Evolutionary conservation across 2,329 filamentous ascomycete species (phyloP), one percentile per base, ranked within the genome.

Genomic region (Lizonia empirigonia): DNA sequence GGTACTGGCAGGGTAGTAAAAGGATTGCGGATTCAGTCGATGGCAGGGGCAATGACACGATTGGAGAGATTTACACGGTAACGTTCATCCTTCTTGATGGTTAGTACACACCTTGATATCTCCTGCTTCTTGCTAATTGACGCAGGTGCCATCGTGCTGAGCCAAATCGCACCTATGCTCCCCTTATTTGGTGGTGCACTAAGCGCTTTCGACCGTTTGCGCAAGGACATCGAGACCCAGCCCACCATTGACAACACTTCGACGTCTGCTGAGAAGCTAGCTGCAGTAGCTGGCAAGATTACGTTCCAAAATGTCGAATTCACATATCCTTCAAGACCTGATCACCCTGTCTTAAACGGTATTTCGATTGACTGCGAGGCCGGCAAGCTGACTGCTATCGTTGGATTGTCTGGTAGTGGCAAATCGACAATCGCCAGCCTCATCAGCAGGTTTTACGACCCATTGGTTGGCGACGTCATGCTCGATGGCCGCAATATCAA

Each of bases 1-100:
- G 85, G 0, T 88, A 87, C 63, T 89, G 85, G 84, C 81, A 87
- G 65, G 86, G 85, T 38, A 85, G 82, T 55, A 77, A 74, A 27
- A 79, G 79, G 42, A 79, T 85, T 33, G 78, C 78, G 9, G 72
- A 74, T 10, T 74, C 77, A 4, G 64, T 76, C 0, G 67, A 69
- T 34, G 66, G 65, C 16, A 57, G 57, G 6, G 67, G 62, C 8
- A 67, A 58, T 33, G 62, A 69, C 2, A 72, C 73, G 5, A 64
- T 76, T 16, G 81, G 81, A 30, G 69, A 76, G n/a, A 78, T 78
- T 1, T 83, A 79, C 58, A 82, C 81, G 0, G 80, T 84, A 18
- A 79, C 82, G 15, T 82, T 82, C 52, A 76, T 82, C 26, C 70
- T 83, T 8, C 74, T 83, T 16, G 81, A 84, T 62, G 78, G 68